These are phyloP conservation scores for Breynia disticha DNA, from an alignment of 441 rosid species.

Conservation along the genomic window DNA sequence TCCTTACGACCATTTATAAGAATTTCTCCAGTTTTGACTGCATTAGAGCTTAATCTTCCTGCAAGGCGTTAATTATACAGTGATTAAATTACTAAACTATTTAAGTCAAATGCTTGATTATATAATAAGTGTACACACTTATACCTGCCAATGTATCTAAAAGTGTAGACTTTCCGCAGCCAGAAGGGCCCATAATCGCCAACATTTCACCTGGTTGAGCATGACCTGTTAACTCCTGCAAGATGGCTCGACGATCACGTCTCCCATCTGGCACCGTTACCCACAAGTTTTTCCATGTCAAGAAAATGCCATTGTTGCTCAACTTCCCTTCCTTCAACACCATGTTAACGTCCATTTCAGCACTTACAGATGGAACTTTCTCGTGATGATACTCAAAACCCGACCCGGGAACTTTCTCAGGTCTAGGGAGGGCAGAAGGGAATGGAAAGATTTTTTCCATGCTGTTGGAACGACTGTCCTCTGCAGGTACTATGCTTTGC, in stretches of 20 bases:
- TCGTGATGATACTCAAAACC: too few species aligned
- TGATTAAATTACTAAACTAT: background rate
- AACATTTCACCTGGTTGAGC: slow-evolving; percentile 28
- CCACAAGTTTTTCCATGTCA: slow-evolving; percentile 36
- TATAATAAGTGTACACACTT: too few species aligned
- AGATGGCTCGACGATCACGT: slow-evolving; percentile 12
- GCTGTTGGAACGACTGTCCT: background rate
- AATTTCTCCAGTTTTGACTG: slow-evolving; percentile 34
- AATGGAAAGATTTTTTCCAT: too few species aligned
- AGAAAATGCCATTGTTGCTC: slow-evolving; percentile 10
- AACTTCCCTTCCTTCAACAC: background rate
- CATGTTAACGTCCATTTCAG: background rate
- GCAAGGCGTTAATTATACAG: slow-evolving; percentile 1
- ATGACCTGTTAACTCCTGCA: slow-evolving; percentile 24
- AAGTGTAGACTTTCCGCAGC: slow-evolving; percentile 41
- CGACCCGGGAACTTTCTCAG: too few species aligned
- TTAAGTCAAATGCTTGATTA: background rate
- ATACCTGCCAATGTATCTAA: slow-evolving; percentile 34
- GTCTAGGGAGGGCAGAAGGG: too few species aligned
- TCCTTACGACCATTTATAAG: slow-evolving; percentile 39
- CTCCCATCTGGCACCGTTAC: slow-evolving; percentile 21
- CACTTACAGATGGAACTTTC: too few species aligned
- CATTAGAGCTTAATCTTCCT: slow-evolving; percentile 35
- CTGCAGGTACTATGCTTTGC: slow-evolving; percentile 9
- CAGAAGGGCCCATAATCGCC: slow-evolving; percentile 45